Base-by-base conservation (phyloP, 2,329 filamentous ascomycete species). In the Fusarium sp. region DNA sequence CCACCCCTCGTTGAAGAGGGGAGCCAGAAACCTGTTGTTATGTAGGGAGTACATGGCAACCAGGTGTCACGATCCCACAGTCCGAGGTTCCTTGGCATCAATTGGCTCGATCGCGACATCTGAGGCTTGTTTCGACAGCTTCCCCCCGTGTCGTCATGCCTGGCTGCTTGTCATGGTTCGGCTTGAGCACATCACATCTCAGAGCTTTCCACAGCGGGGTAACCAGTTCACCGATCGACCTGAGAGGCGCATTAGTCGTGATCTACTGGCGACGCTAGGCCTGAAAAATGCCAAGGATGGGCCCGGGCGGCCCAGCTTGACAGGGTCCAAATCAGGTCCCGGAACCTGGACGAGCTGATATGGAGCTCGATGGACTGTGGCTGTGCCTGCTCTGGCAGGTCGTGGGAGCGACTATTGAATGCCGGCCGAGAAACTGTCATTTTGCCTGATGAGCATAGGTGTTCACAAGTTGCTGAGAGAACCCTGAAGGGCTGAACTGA, bases 211-310 rank as follows among this genome's bases (percentile, higher is more conserved):
- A 69, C 42, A 65, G 70, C 67, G 67, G 74, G 70, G 75, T 75
- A 63, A 54, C 45, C 56, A 64, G 61, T 47, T 52, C 54, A 65
- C 58, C 67, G 71, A 78, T 76, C 76, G 68, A 67, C 71, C 73
- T 78, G 75, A 78, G 73, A 78, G 68, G 33, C 59, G 74, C 74
- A 71, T 76, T 78, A 76, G 74, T 56, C 50, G 72, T 71, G 70
- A 71, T 78, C 71, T 57, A 75, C 45, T 52, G 60, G 20, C 56
- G 52, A 56, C 76, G 73, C 76, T 78, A 78, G 63, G 71, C 74
- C 20, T 29, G 56, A 67, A 70, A 64, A 42, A 67, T 64, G 65
- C 50, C 62, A 66, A 65, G 52, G 22, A 74, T 58, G 57, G 73
- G 65, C 56, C 67, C 58, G 35, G 47, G 47, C 50, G 59, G 38